Percentiles rank a stretch among this genome's conserved stretches.
These are phyloP conservation scores for Pyrenochaeta sp. DNA, from an alignment of 2,329 filamentous ascomycete genomes.

Conservation along the genomic window DNA sequence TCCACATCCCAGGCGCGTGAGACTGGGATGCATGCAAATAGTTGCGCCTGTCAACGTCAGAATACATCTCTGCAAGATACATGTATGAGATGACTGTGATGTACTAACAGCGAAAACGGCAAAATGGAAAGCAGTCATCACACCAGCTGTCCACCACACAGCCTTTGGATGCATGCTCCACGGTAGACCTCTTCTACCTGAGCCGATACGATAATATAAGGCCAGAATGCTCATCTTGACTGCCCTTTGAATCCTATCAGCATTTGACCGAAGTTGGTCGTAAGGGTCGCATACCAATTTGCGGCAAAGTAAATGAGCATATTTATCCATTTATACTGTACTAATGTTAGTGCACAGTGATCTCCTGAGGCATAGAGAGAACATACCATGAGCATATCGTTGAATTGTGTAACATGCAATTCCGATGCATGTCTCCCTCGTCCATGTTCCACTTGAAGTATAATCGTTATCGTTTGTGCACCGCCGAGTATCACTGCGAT, in stretches of 20 bases:
- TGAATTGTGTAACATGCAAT: conserved; percentile 22
- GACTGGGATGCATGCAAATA: conserved; percentile 32
- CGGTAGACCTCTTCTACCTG: conserved; percentile 29
- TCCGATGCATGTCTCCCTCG: conserved; percentile 27
- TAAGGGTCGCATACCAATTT: conserved; percentile 26
- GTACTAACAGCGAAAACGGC: conserved; percentile 29
- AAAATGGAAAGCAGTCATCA: conserved; percentile 28
- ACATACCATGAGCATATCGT: conserved; percentile 32
- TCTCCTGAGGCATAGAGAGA: too few relatives aligned
- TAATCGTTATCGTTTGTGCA: conserved; percentile 33
- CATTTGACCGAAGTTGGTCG: too few relatives aligned
- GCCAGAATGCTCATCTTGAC: conserved; percentile 42
- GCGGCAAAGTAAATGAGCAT: conserved; percentile 36
- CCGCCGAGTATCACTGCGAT: conserved; percentile 32
- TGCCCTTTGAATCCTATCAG: conserved; percentile 23
- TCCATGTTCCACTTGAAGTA: conserved; percentile 36
- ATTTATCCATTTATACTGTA: conserved; percentile 37
- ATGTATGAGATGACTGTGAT: background rate
- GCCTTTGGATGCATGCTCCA: conserved; percentile 29
- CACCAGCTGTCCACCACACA: conserved; percentile 27
- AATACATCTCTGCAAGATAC: background rate
- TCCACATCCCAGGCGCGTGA: conserved; percentile 28
- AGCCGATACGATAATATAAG: conserved; percentile 36
- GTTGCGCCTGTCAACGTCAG: conserved; percentile 18
- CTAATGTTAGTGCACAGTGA: conserved; percentile 6